Evolutionary conservation across 106 monocot genomes (phyloP).

Genomic region (Dendrobium nobile): DNA sequence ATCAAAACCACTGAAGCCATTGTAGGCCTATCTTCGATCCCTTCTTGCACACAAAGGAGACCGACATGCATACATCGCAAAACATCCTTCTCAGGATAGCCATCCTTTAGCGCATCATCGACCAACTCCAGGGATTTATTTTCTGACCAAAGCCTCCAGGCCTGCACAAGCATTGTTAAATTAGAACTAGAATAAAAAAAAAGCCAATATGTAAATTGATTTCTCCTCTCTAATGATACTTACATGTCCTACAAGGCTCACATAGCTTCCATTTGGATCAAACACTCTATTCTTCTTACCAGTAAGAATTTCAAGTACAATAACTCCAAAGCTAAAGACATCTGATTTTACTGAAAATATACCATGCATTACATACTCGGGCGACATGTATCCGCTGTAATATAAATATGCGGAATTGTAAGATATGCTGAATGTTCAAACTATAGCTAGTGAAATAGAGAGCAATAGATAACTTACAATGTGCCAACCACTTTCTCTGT

Average conservation of each 20-base stretch:
- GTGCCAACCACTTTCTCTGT: background rate
- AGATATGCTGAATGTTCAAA: constrained; percentile 19
- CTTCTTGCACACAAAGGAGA: constrained; percentile 32
- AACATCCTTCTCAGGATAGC: constrained; percentile 8
- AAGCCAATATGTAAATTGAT: constrained; percentile 22
- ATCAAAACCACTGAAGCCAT: constrained; percentile 38
- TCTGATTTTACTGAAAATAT: constrained; percentile 1
- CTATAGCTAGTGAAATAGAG: constrained; percentile 28
- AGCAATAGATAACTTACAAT: background rate
- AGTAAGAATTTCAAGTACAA: background rate
- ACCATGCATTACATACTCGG: constrained; percentile 2
- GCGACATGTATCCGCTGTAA: constrained; percentile 8
- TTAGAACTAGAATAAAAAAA: background rate
- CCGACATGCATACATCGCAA: constrained; percentile 33
- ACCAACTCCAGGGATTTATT: background rate
- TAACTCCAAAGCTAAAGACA: constrained; percentile 7
- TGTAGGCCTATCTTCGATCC: constrained; percentile 28
- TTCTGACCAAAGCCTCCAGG: constrained; percentile 9
- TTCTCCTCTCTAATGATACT: constrained; percentile 27
- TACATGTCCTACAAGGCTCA: background rate
- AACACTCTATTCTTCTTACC: background rate
- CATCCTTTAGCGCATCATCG: constrained; percentile 8
- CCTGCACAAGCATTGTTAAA: constrained; percentile 2
- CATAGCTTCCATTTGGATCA: too few relatives aligned
- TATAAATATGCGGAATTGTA: background rate